Conservation (phyloP, 164 flowering plant species). For the Pachysandra terminalis region DNA sequence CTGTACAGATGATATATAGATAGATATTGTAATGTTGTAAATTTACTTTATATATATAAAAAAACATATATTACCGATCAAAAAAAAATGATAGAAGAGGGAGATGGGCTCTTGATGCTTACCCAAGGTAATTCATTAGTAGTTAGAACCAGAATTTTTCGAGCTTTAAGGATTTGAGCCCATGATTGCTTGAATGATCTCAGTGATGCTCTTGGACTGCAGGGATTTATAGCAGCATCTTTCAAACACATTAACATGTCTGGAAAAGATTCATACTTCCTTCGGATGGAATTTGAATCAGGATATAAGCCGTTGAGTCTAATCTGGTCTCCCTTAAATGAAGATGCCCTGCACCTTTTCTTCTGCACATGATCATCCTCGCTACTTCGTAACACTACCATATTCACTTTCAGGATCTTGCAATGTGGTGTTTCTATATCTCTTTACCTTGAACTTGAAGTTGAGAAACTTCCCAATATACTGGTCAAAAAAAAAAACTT, state of each 20-base stretch:
- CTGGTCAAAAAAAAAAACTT: too few relatives aligned
- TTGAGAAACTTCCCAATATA: not conserved
- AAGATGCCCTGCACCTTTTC: not conserved
- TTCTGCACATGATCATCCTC: not conserved
- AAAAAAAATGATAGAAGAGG: not conserved
- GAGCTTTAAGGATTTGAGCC: slow-evolving; percentile 21
- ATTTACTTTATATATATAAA: too few relatives aligned
- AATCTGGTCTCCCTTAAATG: not conserved
- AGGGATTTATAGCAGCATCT: slow-evolving; percentile 25
- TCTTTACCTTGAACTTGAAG: not conserved
- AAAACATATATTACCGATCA: too few relatives aligned
- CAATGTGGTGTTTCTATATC: not conserved
- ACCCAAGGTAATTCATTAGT: slow-evolving; percentile 24
- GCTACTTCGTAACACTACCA: not conserved
- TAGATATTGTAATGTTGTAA: too few relatives aligned
- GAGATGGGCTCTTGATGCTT: not conserved
- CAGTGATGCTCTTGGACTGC: slow-evolving; percentile 1
- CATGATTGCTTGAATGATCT: slow-evolving; percentile 2
- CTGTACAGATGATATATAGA: too few relatives aligned
- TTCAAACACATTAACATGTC: slow-evolving; percentile 22
- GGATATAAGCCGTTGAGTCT: not conserved
- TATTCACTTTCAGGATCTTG: not conserved
- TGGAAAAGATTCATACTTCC: slow-evolving; percentile 3
- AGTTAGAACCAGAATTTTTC: slow-evolving; percentile 13
- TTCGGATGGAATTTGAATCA: not conserved